Base-by-base conservation (phyloP, 148 eudicot species). In the Camellia lanceoleosa region DNA sequence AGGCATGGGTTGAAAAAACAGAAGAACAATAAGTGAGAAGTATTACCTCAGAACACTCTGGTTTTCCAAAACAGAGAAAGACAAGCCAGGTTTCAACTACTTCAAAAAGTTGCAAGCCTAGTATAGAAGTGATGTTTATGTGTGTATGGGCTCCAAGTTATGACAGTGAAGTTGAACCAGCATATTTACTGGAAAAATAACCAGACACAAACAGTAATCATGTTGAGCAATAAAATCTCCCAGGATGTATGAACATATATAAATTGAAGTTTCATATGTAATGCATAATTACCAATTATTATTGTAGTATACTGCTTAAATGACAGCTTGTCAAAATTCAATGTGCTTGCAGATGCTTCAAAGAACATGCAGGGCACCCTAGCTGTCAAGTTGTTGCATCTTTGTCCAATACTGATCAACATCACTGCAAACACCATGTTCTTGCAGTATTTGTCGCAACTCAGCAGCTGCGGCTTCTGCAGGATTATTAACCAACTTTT, bases 401-500 rank as follows among this genome's bases (percentile, higher is more conserved):
- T 44, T 63, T 16, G 69, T 47, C 9, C 13, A 18, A 20, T 15
- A 47, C 38, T 10, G 49, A 52, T 67, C 52, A 41, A 23, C 41
- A 18, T 78, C 73, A 3, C 44, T 54, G 63, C 42, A 23, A 51
- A 66, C 10, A 68, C 83, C 86, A 82, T 83, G 62, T 47, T 64
- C 75, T 75, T 61, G 74, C 65, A 84, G 78, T 20, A 88, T 79
- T 46, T 78, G 75, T 46, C 81, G 78, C 82, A 88, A 54, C 76
- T 79, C 79, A 56, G 46, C 71, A 73, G 59, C 61, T 69, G 88
- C 89, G 67, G 72, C 72, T 80, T 72, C 87, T 66, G 56, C 74
- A 54, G 89, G 88, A 79, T 86, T 69, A 54, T 67, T 61, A 9
- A 75, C 78, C 66, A 44, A 41, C 52, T 64, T 86, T 69, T 84